Evolutionary conservation across 2,329 filamentous ascomycete species (phyloP), one percentile per base, ranked within the genome.

Genomic region (Aspergillus sp.): DNA sequence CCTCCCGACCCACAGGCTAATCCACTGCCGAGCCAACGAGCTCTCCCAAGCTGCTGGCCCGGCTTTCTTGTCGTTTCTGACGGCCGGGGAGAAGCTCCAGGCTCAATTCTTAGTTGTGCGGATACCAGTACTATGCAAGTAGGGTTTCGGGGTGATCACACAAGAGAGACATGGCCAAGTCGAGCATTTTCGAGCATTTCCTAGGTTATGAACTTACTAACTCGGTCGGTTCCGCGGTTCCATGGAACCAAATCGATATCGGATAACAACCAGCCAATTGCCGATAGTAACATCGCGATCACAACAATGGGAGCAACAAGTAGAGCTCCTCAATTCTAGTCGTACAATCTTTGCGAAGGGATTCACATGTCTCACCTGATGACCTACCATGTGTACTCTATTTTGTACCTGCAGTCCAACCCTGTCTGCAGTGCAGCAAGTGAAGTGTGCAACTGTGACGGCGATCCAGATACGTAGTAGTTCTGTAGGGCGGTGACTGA

Each of bases 1-100:
- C 30, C 54, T 27, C 49, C 47, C 42, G 53, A 44, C 49, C 58
- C 49, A 60, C 59, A n/a, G 21, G 23, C 39, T 32, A 25, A 19
- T 21, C 53, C 39, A 30, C 25, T 50, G 23, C 23, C 47, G 25
- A 27, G 10, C 47, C 44, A 49, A 27, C 44, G 21, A 27, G 44
- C 15, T 27, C 47, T 15, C 8, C 25, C n/a, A n/a, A n/a, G 15
- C 25, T 32, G 25, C 23, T 17, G 13, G 25, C n/a, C 11, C 32
- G 32, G 32, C 32, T 36, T 36, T 36, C 32, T 36, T 36, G 32
- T 36, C 11, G 10, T 36, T 11, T 36, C 11, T 50, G 47, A 50
- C 47, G 25, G 47, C 47, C 47, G 47, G 25, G 8, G 27, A 32
- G 25, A n/a, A 1, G 13, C 47, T 17, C 25, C 47, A 8, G 47